Conservation (phyloP, 176 grass and related monocot species). For the Aechmea fasciata region DNA sequence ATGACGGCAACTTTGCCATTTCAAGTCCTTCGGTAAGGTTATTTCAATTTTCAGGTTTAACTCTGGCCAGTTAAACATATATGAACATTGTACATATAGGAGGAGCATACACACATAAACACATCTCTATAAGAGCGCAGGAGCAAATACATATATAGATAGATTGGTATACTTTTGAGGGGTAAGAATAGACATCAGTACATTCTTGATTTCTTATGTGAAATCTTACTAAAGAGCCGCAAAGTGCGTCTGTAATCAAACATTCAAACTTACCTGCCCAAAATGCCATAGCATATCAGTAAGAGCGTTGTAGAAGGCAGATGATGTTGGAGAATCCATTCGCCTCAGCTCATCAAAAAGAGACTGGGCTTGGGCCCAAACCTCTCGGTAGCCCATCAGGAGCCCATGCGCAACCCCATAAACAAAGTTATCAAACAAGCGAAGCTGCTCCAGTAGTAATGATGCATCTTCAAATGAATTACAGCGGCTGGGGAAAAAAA, state of each 20-base stretch:
- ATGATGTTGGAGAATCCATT: constrained; percentile 89
- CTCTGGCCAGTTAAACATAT: no score
- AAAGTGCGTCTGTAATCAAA: constrained; percentile 3
- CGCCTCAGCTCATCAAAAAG: constrained; percentile 73
- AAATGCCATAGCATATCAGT: constrained; percentile 99
- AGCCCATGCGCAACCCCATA: constrained; percentile 90
- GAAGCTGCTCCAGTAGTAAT: constrained; percentile 87
- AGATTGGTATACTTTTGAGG: no score
- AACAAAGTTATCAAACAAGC: constrained; percentile 87
- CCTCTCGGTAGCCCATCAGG: constrained; percentile 72
- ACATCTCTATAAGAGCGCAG: no score
- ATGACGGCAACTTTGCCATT: no score
- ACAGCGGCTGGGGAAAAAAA: constrained; percentile 64
- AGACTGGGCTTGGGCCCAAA: constrained; percentile 53
- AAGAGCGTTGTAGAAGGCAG: constrained; percentile 97
- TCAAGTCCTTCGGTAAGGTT: no score
- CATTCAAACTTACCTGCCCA: constrained; percentile 63
- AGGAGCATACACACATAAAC: no score
- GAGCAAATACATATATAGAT: no score
- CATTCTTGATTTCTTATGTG: not conserved
- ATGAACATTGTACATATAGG: no score
- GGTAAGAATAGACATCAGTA: not conserved
- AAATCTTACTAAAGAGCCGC: not conserved
- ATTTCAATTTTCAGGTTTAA: no score
- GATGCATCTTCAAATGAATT: constrained; percentile 94